Evolutionary conservation across 2,329 filamentous ascomycete species (phyloP).

Genomic region (Colletotrichum lentis): DNA sequence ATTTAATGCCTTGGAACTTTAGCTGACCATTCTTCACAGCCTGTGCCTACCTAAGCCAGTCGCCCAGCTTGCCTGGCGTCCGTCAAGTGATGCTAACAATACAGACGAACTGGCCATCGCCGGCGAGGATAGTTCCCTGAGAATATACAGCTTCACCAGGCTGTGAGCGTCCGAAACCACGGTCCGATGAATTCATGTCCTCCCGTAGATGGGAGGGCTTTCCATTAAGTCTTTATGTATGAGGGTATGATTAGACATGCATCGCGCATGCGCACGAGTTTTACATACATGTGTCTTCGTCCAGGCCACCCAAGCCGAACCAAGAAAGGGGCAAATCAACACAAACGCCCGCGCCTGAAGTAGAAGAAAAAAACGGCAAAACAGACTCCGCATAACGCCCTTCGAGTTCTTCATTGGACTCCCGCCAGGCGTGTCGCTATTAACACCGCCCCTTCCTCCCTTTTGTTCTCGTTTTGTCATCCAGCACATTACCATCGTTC

Average conservation of each 20-base stretch:
- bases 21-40: conserved; percentile 46
- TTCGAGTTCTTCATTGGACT: conserved; percentile 37
- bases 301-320: conserved; percentile 39
- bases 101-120: conserved; percentile 58
- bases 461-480: background rate
- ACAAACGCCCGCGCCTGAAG: conserved; percentile 23
- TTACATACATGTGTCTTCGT: conserved; percentile 11
- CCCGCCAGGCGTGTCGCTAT: conserved; percentile 21
- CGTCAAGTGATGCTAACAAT: conserved; percentile 44
- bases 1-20: background rate
- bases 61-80: conserved; percentile 75
- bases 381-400: conserved; percentile 22
- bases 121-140: conserved; percentile 68
- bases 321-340: conserved; percentile 14
- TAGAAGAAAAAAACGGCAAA: background rate
- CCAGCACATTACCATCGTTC: conserved; percentile 23
- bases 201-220: background rate
- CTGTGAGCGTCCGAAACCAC: background rate
- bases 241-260: conserved; percentile 37
- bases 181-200: conserved; percentile 18
- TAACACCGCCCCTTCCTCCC: background rate
- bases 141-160: conserved; percentile 59
- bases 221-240: conserved; percentile 30
- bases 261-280: conserved; percentile 26
- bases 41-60: conserved; percentile 70